A percentile compares a stretch with the other conserved stretches of the same genome.
These are phyloP conservation scores for Echinosophora koreensis DNA, from an alignment of 306 rosid species.

Conservation along the genomic window DNA sequence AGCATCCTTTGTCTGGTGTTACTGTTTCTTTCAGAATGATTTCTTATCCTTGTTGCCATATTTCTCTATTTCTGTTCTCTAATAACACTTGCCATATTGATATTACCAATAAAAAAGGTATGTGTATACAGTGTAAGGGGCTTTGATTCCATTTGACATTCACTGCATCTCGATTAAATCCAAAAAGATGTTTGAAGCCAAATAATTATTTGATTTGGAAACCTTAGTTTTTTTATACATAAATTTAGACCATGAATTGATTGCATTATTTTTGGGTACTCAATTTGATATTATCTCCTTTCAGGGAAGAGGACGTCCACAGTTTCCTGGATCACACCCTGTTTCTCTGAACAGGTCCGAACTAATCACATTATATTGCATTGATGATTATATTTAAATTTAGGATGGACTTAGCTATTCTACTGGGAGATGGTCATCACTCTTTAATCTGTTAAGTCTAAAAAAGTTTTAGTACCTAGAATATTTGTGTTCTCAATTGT, in stretches of 20 bases:
- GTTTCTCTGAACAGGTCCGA: slow-evolving; percentile 91
- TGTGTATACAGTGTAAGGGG: slow-evolving; percentile 8
- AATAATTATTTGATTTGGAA: slow-evolving; percentile 32
- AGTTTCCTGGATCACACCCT: slow-evolving; percentile 97
- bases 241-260: slow-evolving; percentile 31
- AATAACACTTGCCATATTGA: background rate
- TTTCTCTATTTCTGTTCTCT: slow-evolving; percentile 12
- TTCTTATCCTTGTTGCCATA: background rate
- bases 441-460: slow-evolving; percentile 2
- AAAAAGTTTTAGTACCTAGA: slow-evolving; percentile 31
- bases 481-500: slow-evolving; percentile 7
- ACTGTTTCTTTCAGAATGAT: no score
- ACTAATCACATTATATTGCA: slow-evolving; percentile 33
- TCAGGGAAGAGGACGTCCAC: slow-evolving; percentile 76
- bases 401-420: slow-evolving; percentile 28
- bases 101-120: slow-evolving; percentile 9
- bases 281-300: slow-evolving; percentile 42
- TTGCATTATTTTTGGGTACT: slow-evolving; percentile 31
- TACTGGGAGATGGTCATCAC: slow-evolving; percentile 19
- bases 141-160: background rate
- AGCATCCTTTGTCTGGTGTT: background rate
- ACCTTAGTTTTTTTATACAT: slow-evolving; percentile 3
- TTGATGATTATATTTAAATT: slow-evolving; percentile 10
- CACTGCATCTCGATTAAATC: slow-evolving; percentile 7
- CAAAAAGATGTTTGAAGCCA: slow-evolving; percentile 11